phyloP scores from a whole-genome alignment of 306 rosid species.

The Dryas alaskensis region DNA sequence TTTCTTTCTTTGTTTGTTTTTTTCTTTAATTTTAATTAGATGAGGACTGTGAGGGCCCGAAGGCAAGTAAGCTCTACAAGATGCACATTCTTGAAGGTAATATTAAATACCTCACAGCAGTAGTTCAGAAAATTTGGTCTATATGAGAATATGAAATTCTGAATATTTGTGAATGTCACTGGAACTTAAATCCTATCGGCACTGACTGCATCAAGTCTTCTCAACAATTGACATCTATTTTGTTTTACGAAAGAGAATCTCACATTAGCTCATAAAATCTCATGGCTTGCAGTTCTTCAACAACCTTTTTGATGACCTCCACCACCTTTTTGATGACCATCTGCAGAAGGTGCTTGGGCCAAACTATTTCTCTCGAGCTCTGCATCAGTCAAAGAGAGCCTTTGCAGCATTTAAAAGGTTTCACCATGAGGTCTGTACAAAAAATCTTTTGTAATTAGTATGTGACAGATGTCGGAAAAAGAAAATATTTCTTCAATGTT shows the following conservation, averaged over 20 bases:
- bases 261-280: conserved; percentile 6
- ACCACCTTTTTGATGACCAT: conserved; percentile 38
- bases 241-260: conserved; percentile 8
- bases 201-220: background rate
- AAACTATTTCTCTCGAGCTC: conserved; percentile 41
- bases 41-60: conserved; percentile 47
- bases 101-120: conserved; percentile 13
- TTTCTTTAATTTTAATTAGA: conserved; percentile 29
- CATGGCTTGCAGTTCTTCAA: conserved; percentile 47
- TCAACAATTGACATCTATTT: conserved; percentile 5
- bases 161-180: background rate
- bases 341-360: conserved; percentile 29
- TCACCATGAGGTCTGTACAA: conserved; percentile 74
- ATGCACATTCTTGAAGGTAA: conserved; percentile 75
- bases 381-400: conserved; percentile 45
- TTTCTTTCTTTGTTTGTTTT: background rate
- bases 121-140: background rate
- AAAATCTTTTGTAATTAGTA: conserved; percentile 11
- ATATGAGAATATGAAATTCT: background rate
- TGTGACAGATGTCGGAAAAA: conserved; percentile 1
- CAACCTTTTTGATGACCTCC: conserved; percentile 32
- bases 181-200: background rate
- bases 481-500: conserved; percentile 5
- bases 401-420: conserved; percentile 44
- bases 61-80: conserved; percentile 38